Conservation (phyloP, 202 grass and related monocot species). For the Musa balbisiana region DNA sequence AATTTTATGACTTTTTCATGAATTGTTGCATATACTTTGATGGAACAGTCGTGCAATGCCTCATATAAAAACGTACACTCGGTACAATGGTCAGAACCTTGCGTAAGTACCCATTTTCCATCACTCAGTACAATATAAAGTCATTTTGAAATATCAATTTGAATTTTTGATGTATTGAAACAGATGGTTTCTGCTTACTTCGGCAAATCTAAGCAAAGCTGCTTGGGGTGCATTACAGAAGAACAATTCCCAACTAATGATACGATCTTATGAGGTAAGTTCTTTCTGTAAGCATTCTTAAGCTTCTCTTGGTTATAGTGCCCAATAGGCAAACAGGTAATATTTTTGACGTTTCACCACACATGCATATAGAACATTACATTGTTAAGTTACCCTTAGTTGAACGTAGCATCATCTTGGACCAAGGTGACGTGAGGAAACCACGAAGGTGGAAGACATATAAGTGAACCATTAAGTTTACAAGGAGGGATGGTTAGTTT, state of each 20-base stretch:
- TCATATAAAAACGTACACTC: conserved; percentile 88
- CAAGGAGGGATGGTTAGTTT: no score
- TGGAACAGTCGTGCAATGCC: conserved; percentile 76
- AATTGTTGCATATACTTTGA: conserved; percentile 5
- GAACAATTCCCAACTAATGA: conserved; percentile 91
- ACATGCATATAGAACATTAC: no score
- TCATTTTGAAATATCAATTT: not conserved
- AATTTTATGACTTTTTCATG: not conserved
- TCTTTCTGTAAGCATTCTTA: not conserved
- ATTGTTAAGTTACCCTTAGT: no score
- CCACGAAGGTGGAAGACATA: no score
- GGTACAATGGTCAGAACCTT: conserved; percentile 73
- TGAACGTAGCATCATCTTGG: no score
- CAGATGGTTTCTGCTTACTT: conserved; percentile 96
- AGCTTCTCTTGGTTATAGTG: not conserved
- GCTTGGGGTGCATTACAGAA: conserved; percentile 93
- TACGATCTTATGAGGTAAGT: conserved; percentile 91
- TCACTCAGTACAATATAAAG: no score
- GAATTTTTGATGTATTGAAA: conserved; percentile 16
- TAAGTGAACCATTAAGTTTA: no score
- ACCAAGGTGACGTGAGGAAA: no score
- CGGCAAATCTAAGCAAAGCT: conserved; percentile 94
- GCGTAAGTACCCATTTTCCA: conserved; percentile 48
- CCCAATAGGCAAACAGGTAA: no score
- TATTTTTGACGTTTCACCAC: no score